A percentile compares a stretch with the other conserved stretches of the same genome.
These are phyloP conservation scores for Ceratocystis destructans DNA, from an alignment of 2,329 filamentous ascomycete species.

Conservation along the genomic window DNA sequence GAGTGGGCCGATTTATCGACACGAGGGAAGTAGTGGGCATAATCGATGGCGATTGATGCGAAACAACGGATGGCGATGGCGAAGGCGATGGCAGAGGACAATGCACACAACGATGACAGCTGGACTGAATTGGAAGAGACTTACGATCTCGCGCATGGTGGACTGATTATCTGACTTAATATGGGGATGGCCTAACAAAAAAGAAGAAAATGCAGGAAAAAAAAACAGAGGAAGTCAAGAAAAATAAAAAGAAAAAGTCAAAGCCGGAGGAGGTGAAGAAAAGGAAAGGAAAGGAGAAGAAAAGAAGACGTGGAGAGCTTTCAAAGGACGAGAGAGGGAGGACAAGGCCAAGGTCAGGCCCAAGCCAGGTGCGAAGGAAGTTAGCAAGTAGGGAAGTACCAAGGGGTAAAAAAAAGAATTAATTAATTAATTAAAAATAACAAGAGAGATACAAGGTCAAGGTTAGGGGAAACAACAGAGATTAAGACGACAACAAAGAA, in stretches of 20 bases:
- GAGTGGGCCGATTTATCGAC: no score
- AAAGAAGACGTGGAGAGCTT: slow-evolving; percentile 19
- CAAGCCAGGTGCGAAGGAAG: slow-evolving; percentile 14
- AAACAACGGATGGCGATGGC: not conserved
- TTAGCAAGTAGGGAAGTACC: slow-evolving; percentile 9
- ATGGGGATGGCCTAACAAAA: slow-evolving; percentile 23
- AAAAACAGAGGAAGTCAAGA: slow-evolving; percentile 24
- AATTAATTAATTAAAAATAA: not conserved
- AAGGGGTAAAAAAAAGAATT: not conserved
- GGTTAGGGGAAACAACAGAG: not conserved
- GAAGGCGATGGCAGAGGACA: slow-evolving; percentile 4
- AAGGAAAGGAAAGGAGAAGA: slow-evolving; percentile 23
- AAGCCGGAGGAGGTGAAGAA: slow-evolving; percentile 22
- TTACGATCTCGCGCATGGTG: slow-evolving; percentile 58
- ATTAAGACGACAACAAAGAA: not conserved
- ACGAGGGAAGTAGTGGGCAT: no score
- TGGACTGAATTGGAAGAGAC: slow-evolving; percentile 26
- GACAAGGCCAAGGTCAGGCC: slow-evolving; percentile 11
- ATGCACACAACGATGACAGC: not conserved
- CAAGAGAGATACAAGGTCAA: not conserved
- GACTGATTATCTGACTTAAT: slow-evolving; percentile 23
- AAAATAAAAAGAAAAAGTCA: slow-evolving; percentile 20
- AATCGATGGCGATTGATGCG: slow-evolving; percentile 14
- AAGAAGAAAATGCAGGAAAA: slow-evolving; percentile 17
- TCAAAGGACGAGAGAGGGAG: slow-evolving; percentile 14